phyloP scores from a whole-genome alignment of 352 stramenopile genomes.

The Pseudoperonospora humuli region DNA sequence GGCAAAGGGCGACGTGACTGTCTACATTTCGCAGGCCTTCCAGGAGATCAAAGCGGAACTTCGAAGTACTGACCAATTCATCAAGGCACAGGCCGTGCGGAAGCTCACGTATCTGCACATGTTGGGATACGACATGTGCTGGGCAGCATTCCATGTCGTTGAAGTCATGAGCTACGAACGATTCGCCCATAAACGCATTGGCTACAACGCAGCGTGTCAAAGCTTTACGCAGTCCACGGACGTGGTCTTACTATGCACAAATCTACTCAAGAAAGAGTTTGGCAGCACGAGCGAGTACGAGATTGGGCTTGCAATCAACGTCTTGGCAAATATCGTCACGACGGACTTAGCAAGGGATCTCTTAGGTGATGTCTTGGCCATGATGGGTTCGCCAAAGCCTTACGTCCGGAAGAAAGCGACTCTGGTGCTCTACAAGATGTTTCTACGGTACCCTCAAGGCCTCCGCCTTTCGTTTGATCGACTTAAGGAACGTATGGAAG shows the following conservation, averaged over 20 bases:
- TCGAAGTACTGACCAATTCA: constrained; percentile 91
- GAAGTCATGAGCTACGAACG: constrained; percentile 96
- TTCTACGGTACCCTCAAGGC: constrained; percentile 96
- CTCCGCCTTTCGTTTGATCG: constrained; percentile 96
- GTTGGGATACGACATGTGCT: constrained; percentile 98
- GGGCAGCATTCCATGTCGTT: constrained; percentile 96
- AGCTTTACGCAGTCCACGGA: constrained; percentile 96
- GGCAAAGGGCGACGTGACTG: constrained; percentile 91
- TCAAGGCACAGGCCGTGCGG: constrained; percentile 95
- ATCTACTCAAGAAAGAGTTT: constrained; percentile 98
- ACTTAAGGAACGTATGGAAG: constrained; percentile 94
- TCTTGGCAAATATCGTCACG: constrained; percentile 98
- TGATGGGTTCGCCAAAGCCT: constrained; percentile 90
- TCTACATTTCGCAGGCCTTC: constrained; percentile 97
- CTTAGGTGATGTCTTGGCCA: constrained; percentile 84
- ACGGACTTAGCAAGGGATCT: constrained; percentile 93
- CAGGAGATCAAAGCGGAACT: constrained; percentile 98
- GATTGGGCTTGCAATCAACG: constrained; percentile 96
- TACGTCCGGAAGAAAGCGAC: constrained; percentile 99
- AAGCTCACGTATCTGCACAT: constrained; percentile 98
- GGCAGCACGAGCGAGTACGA: constrained; percentile 91
- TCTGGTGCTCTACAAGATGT: constrained; percentile 98
- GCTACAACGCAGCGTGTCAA: constrained; percentile 93
- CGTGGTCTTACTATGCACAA: constrained; percentile 97
- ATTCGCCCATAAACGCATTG: constrained; percentile 96